phyloP scores from a whole-genome alignment of 441 rosid genomes.

The Dalechampia spathulata region DNA sequence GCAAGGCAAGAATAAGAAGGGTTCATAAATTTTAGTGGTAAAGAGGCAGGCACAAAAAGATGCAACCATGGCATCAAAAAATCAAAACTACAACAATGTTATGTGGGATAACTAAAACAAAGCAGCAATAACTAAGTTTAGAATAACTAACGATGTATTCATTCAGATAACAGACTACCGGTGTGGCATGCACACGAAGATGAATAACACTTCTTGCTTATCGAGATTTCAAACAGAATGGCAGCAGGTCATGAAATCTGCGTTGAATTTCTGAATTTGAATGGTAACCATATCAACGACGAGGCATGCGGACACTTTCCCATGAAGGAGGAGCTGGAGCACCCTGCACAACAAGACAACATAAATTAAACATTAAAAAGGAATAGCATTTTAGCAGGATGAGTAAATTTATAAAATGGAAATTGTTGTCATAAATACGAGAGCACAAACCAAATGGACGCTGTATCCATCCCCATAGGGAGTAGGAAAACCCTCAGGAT shows the following conservation, averaged over 20 bases:
- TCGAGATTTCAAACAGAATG: conserved; percentile 15
- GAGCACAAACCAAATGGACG: conserved; percentile 48
- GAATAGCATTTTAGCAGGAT: no score
- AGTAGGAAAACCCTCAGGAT: conserved; percentile 46
- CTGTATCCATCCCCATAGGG: conserved; percentile 67
- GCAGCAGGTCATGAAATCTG: conserved; percentile 14
- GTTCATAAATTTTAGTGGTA: not conserved
- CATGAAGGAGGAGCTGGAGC: conserved; percentile 64
- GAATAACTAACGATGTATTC: conserved; percentile 36
- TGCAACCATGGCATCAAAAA: conserved; percentile 11
- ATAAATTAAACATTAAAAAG: conserved; percentile 9
- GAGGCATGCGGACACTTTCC: conserved; percentile 61
- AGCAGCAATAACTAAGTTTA: conserved; percentile 19
- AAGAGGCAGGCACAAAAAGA: conserved; percentile 11
- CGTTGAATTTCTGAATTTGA: conserved; percentile 21
- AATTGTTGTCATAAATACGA: conserved; percentile 10
- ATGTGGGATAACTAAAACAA: conserved; percentile 20
- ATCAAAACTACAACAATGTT: conserved; percentile 2
- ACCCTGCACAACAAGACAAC: conserved; percentile 43
- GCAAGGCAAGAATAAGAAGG: conserved; percentile 1
- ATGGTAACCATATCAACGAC: conserved; percentile 41
- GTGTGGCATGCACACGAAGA: conserved; percentile 26
- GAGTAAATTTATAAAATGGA: no score
- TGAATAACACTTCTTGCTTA: conserved; percentile 32
- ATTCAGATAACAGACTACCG: conserved; percentile 31